A percentile compares a stretch with the other conserved stretches of the same genome.
phyloP scores from a whole-genome alignment of 768 basidiomycete species.

The Sutorius australiensis region DNA sequence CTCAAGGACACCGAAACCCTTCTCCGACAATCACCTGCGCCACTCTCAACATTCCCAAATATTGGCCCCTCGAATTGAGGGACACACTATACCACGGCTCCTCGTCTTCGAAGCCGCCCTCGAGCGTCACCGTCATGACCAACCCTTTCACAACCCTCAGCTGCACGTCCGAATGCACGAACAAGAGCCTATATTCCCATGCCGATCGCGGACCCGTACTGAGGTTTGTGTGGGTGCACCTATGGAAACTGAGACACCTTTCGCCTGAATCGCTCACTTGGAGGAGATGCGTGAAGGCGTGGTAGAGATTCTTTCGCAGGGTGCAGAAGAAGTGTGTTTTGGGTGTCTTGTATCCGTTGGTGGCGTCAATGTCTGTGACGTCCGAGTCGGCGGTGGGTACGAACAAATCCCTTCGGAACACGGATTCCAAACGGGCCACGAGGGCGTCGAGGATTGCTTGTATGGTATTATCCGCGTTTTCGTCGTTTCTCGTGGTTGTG shows the following conservation, averaged over 20 bases:
- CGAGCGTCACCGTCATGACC: slow-evolving; percentile 9
- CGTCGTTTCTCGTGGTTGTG: too few relatives aligned
- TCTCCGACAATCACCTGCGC: slow-evolving; percentile 6
- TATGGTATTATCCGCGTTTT: not conserved
- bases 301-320: slow-evolving; percentile 1
- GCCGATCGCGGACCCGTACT: not conserved
- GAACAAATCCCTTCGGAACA: not conserved
- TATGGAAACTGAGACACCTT: not conserved
- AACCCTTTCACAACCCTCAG: not conserved
- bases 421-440: not conserved
- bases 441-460: slow-evolving; percentile 1
- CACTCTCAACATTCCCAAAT: not conserved
- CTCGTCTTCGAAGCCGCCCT: not conserved
- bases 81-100: not conserved
- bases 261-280: not conserved
- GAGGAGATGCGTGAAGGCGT: slow-evolving; percentile 3
- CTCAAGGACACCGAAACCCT: slow-evolving; percentile 1
- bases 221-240: not conserved
- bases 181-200: slow-evolving; percentile 6
- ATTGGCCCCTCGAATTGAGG: not conserved
- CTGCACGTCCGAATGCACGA: not conserved
- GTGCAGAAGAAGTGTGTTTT: slow-evolving; percentile 1
- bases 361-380: not conserved
- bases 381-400: not conserved
- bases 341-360: too few relatives aligned